A percentile compares a stretch with the other conserved stretches of the same genome.
These are phyloP conservation scores for Trifolium subterraneum DNA, from an alignment of 306 rosid genomes.

Conservation along the genomic window DNA sequence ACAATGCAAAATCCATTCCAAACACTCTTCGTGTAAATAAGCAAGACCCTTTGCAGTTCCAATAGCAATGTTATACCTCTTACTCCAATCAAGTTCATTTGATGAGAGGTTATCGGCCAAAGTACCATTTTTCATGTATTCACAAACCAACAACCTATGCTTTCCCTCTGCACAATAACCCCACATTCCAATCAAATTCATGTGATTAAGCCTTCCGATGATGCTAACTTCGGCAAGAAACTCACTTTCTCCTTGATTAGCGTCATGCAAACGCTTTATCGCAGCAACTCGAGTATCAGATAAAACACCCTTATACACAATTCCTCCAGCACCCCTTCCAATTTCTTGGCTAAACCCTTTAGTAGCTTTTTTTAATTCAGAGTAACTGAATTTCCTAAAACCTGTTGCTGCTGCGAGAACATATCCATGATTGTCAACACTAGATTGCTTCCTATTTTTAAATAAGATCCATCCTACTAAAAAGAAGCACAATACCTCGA, in stretches of 20 bases:
- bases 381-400: conserved; percentile 5
- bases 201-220: conserved; percentile 15
- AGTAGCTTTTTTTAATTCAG: conserved; percentile 23
- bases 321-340: conserved; percentile 31
- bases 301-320: conserved; percentile 4
- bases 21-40: conserved; percentile 64
- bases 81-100: conserved; percentile 11
- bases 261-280: neutral
- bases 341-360: conserved; percentile 16
- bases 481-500: conserved; percentile 22
- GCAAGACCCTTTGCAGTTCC: conserved; percentile 61
- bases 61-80: conserved; percentile 26
- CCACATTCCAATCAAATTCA: conserved; percentile 30
- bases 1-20: conserved; percentile 68
- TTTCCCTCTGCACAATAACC: conserved; percentile 34
- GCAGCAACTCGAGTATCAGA: conserved; percentile 5
- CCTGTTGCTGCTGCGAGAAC: conserved; percentile 20
- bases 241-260: conserved; percentile 20
- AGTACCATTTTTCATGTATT: conserved; percentile 25
- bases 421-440: neutral
- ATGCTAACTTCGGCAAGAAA: conserved; percentile 23
- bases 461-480: conserved; percentile 28
- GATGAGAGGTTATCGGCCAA: conserved; percentile 7
- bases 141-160: conserved; percentile 20
- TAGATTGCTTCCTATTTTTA: neutral